Conservation (phyloP, 1,284 basidiomycete species). For the Rhodofomes roseus region DNA sequence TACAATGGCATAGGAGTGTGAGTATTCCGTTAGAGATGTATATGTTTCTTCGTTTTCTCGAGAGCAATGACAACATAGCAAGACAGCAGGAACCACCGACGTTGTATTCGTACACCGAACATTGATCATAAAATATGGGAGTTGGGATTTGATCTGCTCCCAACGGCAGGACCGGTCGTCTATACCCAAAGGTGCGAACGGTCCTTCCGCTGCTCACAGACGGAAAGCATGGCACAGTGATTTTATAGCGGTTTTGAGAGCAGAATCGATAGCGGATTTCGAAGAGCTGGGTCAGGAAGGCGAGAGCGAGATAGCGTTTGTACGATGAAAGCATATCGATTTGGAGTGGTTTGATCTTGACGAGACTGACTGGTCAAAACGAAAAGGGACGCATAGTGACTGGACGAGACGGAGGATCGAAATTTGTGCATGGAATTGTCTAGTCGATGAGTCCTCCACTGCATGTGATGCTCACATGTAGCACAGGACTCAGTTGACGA, state of each 20-base stretch:
- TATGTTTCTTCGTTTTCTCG: neutral
- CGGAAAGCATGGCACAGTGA: neutral
- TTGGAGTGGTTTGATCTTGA: neutral
- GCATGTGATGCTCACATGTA: neutral
- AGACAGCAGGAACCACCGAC: neutral
- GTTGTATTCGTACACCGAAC: neutral
- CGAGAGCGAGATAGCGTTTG: neutral
- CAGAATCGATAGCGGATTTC: neutral
- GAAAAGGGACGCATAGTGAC: too few species aligned
- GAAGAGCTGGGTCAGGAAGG: neutral
- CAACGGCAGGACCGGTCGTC: neutral
- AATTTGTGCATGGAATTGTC: too few species aligned
- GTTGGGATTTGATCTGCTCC: neutral
- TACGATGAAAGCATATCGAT: neutral
- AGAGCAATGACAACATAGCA: neutral
- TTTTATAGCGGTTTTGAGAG: neutral
- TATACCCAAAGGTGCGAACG: neutral
- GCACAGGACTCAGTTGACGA: neutral
- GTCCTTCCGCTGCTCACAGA: neutral
- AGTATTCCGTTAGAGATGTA: neutral
- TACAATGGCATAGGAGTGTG: neutral
- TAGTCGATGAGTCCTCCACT: too few species aligned
- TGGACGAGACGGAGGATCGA: too few species aligned
- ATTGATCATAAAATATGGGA: neutral
- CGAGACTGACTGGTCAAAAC: too few species aligned